Percentiles rank a stretch among this genome's conserved stretches.
Evolutionary conservation across 75 land plant genomes (phyloP).

Genomic region (Pinus taeda): DNA sequence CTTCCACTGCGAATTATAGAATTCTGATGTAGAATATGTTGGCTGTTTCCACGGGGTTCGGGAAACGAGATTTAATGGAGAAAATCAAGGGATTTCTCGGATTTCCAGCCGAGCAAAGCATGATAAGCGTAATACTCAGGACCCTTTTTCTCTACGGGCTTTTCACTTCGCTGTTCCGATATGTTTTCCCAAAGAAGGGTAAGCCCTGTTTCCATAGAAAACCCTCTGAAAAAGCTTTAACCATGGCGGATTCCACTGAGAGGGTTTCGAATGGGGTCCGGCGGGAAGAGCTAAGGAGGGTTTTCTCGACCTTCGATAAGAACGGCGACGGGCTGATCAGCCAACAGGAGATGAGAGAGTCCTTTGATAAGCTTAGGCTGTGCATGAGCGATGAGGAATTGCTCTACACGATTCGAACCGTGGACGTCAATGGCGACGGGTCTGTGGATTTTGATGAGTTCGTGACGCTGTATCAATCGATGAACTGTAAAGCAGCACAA

Average conservation of each 20-base stretch:
- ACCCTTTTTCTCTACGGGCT: not conserved
- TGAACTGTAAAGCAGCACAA: not conserved
- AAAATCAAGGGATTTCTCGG: not conserved
- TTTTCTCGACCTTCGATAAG: slow-evolving; percentile 68
- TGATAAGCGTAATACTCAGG: not conserved
- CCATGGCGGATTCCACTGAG: not conserved
- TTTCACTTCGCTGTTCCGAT: not conserved
- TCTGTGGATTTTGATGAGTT: slow-evolving; percentile 67
- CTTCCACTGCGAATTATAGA: too few relatives aligned
- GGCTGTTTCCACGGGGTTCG: too few relatives aligned
- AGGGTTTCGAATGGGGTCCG: not conserved
- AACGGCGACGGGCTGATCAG: slow-evolving; percentile 77
- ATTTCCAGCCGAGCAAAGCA: not conserved
- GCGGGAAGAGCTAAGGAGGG: slow-evolving; percentile 31
- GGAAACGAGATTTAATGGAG: too few relatives aligned
- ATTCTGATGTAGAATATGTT: too few relatives aligned
- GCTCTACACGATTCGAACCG: slow-evolving; percentile 24
- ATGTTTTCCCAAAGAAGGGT: not conserved
- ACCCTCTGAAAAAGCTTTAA: not conserved
- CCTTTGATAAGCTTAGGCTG: slow-evolving; percentile 45
- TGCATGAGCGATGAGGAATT: slow-evolving; percentile 12
- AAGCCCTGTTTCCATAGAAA: not conserved
- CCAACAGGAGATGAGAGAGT: slow-evolving; percentile 49
- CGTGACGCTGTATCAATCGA: slow-evolving; percentile 20
- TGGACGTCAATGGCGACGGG: slow-evolving; percentile 72